These are phyloP conservation scores for Monilinia aucupariae DNA, from an alignment of 2,329 filamentous ascomycete genomes.

Conservation along the genomic window DNA sequence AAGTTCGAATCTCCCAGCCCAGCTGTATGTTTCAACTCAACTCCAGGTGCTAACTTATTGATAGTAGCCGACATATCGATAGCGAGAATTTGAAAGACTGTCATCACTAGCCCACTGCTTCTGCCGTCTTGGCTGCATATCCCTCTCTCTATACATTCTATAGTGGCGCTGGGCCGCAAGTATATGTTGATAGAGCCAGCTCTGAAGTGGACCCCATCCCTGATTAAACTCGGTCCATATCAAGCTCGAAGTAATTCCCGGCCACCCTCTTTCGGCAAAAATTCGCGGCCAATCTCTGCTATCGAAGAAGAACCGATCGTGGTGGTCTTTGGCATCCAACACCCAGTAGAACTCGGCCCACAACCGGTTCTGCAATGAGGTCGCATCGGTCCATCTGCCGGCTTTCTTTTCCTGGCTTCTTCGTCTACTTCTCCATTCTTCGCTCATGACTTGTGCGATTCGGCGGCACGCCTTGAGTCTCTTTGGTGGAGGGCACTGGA, in stretches of 20 bases:
- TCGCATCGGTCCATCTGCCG: constrained; percentile 28
- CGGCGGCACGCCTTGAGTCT: constrained; percentile 20
- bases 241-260: background rate
- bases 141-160: background rate
- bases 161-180: background rate
- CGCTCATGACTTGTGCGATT: constrained; percentile 20
- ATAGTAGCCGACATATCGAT: background rate
- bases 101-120: background rate
- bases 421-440: constrained; percentile 22
- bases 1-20: background rate
- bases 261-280: background rate
- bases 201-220: constrained; percentile 15
- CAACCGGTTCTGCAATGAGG: constrained; percentile 20
- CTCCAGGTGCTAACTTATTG: background rate
- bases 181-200: background rate
- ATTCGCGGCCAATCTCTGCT: constrained; percentile 1
- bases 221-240: background rate
- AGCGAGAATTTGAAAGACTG: background rate
- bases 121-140: background rate
- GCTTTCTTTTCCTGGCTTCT: constrained; percentile 27
- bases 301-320: constrained; percentile 4
- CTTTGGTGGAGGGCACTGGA: background rate
- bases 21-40: background rate
- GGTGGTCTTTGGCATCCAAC: constrained; percentile 18
- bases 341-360: constrained; percentile 30